Conservation (phyloP, 2,329 filamentous ascomycete species). For the Cladosporium phlei region DNA sequence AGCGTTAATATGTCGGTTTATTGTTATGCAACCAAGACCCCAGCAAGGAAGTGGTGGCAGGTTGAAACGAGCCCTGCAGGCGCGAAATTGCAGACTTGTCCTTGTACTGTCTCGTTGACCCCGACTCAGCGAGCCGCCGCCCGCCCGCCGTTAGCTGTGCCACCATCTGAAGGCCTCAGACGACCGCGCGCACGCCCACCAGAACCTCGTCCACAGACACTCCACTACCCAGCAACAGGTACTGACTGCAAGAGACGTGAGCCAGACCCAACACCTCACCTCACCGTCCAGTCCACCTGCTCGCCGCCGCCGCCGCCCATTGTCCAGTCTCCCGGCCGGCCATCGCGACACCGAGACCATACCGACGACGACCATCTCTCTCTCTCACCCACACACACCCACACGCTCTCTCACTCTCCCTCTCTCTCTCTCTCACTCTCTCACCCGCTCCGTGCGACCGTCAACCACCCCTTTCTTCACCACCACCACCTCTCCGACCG, state of each 20-base stretch:
- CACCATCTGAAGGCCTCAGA: constrained; percentile 3
- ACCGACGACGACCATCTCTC: neutral
- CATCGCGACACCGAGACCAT: constrained; percentile 5
- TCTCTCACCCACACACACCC: too few relatives aligned
- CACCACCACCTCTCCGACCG: constrained; percentile 3
- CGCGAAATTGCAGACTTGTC: constrained; percentile 7
- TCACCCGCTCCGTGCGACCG: constrained; percentile 1
- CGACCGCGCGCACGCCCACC: constrained; percentile 7
- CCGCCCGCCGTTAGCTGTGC: neutral
- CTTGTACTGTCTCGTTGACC: too few relatives aligned
- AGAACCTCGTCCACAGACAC: too few relatives aligned
- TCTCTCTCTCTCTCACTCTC: neutral
- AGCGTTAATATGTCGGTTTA: too few relatives aligned
- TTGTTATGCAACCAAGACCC: too few relatives aligned
- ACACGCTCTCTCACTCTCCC: neutral
- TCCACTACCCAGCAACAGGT: too few relatives aligned
- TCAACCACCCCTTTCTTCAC: constrained; percentile 9
- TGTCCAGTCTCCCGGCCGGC: constrained; percentile 10
- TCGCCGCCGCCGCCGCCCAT: constrained; percentile 6
- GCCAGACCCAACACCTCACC: too few relatives aligned
- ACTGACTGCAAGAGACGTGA: too few relatives aligned
- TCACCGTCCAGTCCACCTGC: neutral
- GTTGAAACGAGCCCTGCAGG: too few relatives aligned
- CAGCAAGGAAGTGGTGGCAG: too few relatives aligned
- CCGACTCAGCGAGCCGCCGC: too few relatives aligned